phyloP scores from a whole-genome alignment of 176 grass and related monocot genomes.

The Avena eriantha region DNA sequence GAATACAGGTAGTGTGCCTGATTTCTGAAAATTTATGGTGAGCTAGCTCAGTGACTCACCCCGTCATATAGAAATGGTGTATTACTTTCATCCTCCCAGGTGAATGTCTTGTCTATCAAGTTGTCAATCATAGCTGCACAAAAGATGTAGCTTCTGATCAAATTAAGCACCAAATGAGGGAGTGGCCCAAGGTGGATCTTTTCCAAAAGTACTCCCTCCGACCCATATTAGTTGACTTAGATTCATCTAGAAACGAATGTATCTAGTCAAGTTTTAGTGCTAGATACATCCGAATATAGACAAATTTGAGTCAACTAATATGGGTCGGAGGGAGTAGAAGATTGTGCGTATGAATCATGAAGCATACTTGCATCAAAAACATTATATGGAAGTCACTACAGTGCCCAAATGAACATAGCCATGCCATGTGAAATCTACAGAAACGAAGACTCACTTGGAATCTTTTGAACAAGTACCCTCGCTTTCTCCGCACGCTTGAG shows the following conservation, averaged over 20 bases:
- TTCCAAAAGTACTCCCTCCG: too few relatives aligned
- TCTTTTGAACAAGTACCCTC: constrained; percentile 77
- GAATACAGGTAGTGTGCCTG: constrained; percentile 4
- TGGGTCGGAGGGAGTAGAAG: too few relatives aligned
- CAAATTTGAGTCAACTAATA: too few relatives aligned
- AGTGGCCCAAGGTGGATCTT: constrained; percentile 23
- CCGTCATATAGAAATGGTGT: constrained; percentile 88
- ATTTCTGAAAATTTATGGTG: constrained; percentile 20
- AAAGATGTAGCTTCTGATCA: constrained; percentile 37
- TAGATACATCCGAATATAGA: too few relatives aligned
- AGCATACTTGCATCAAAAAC: neutral
- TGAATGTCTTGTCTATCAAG: constrained; percentile 81
- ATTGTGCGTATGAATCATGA: neutral
- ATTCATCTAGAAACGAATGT: too few relatives aligned
- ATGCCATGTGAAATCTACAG: constrained; percentile 18
- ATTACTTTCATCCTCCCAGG: constrained; percentile 81
- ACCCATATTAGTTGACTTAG: too few relatives aligned
- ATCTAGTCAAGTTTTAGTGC: too few relatives aligned
- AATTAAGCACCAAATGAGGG: neutral
- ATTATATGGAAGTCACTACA: constrained; percentile 21
- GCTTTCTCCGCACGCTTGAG: constrained; percentile 96
- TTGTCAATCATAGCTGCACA: constrained; percentile 80
- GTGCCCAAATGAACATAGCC: constrained; percentile 23
- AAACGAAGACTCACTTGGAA: constrained; percentile 72
- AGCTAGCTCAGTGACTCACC: constrained; percentile 51